Evolutionary conservation across 495 filamentous ascomycete genomes (phyloP).

Genomic region (Glonium stellatum): DNA sequence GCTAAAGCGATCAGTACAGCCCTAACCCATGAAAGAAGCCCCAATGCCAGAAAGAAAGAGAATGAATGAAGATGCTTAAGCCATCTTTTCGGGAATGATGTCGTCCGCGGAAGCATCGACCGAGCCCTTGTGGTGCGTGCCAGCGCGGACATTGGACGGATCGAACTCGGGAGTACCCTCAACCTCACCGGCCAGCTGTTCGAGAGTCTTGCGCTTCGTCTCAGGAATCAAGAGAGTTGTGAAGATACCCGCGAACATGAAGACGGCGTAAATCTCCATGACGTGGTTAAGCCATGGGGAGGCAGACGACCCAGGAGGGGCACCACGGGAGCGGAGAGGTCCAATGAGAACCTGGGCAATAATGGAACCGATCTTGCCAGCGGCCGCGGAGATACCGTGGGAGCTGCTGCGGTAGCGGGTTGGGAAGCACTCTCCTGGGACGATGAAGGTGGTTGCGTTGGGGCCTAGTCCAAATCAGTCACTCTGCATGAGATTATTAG

Average conservation of each 20-base stretch:
- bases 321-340: conserved; percentile 34
- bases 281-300: conserved; percentile 71
- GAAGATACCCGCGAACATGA: conserved; percentile 67
- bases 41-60: background rate
- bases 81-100: background rate
- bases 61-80: background rate
- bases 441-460: conserved; percentile 84
- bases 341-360: conserved; percentile 46
- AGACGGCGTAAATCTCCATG: conserved; percentile 71
- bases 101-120: background rate
- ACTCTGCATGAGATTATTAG: background rate
- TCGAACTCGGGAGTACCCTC: conserved; percentile 20
- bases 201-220: conserved; percentile 60
- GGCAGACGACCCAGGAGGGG: conserved; percentile 24
- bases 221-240: conserved; percentile 64
- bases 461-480: conserved; percentile 36
- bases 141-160: conserved; percentile 5
- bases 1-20: background rate
- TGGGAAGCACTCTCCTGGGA: conserved; percentile 85
- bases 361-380: conserved; percentile 78
- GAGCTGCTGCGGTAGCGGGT: conserved; percentile 79
- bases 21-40: background rate
- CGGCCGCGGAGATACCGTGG: conserved; percentile 76
- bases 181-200: conserved; percentile 31
- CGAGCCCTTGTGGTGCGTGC: background rate